Evolutionary conservation across 805 yeast genomes (phyloP).

Genomic region (Wickerhamomyces strasburgensis): DNA sequence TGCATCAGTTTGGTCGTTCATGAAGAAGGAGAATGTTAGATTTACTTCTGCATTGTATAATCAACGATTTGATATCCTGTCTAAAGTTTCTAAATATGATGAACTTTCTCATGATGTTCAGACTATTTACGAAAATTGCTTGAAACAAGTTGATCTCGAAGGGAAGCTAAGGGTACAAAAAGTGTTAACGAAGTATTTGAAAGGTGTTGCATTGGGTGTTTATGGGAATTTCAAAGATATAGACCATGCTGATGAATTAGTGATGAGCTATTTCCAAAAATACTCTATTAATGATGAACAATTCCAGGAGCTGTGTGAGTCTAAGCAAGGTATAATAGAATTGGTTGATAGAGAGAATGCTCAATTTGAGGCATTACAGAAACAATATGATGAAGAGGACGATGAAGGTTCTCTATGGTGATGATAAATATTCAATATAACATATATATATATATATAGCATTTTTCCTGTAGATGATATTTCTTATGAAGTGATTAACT

Average conservation of each 20-base stretch:
- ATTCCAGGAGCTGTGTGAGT: neutral
- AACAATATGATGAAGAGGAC: slow-evolving; percentile 27
- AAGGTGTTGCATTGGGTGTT: slow-evolving; percentile 2
- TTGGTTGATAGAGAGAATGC: slow-evolving; percentile 7
- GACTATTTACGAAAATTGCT: slow-evolving; percentile 5
- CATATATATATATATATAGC: slow-evolving; percentile 1
- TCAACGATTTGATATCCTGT: slow-evolving; percentile 9
- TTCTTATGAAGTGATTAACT: too few species aligned
- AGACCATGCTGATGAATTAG: slow-evolving; percentile 6
- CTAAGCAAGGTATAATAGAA: slow-evolving; percentile 1
- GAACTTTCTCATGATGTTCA: slow-evolving; percentile 14
- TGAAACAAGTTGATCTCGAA: neutral
- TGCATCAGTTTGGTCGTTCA: slow-evolving; percentile 15
- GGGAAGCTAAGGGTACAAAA: slow-evolving; percentile 10
- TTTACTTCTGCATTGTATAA: slow-evolving; percentile 11
- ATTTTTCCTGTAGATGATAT: too few species aligned
- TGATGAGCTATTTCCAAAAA: slow-evolving; percentile 1
- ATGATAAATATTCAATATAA: slow-evolving; percentile 1
- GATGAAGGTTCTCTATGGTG: slow-evolving; percentile 28
- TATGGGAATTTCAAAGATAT: slow-evolving; percentile 7
- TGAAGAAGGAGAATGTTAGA: slow-evolving; percentile 7
- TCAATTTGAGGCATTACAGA: slow-evolving; percentile 21
- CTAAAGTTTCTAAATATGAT: slow-evolving; percentile 4
- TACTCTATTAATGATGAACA: slow-evolving; percentile 8
- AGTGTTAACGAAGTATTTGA: slow-evolving; percentile 12